Percentiles rank a stretch among this genome's conserved stretches.
Evolutionary conservation across 805 yeast genomes (phyloP).

Genomic region (Wickerhamomyces tratensis): DNA sequence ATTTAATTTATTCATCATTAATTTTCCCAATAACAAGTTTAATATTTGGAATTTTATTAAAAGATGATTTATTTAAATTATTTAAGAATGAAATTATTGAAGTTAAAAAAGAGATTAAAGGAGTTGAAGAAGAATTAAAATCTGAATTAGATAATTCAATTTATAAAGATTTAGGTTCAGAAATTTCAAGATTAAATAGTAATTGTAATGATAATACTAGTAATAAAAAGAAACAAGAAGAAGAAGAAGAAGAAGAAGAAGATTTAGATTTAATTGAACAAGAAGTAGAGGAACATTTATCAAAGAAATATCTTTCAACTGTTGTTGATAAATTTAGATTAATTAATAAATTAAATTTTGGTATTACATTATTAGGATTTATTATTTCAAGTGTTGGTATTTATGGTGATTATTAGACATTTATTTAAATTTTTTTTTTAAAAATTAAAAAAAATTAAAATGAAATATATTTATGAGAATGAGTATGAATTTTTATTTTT

Average conservation of each 20-base stretch:
- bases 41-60: constrained; percentile 7
- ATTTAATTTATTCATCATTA: constrained; percentile 40
- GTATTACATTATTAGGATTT: constrained; percentile 35
- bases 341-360: constrained; percentile 31
- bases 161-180: constrained; percentile 31
- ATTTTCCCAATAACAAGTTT: constrained; percentile 14
- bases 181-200: constrained; percentile 1
- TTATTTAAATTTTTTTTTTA: too few relatives aligned
- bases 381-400: constrained; percentile 44
- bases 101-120: constrained; percentile 11
- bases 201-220: constrained; percentile 8
- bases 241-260: constrained; percentile 20
- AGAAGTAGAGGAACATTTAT: constrained; percentile 33
- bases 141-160: constrained; percentile 37
- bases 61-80: constrained; percentile 2
- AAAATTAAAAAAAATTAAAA: too few relatives aligned
- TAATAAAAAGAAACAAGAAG: constrained; percentile 9
- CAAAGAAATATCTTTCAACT: constrained; percentile 24
- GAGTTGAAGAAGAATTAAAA: constrained; percentile 20
- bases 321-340: constrained; percentile 24
- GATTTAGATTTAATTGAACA: constrained; percentile 25
- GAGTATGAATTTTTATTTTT: too few relatives aligned
- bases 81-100: constrained; percentile 2
- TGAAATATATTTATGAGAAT: too few relatives aligned
- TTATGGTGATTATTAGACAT: constrained; percentile 35